Percentiles rank a stretch among this genome's conserved stretches.
Evolutionary conservation across 106 monocot genomes (phyloP).

Genomic region (Amphibolis antarctica): DNA sequence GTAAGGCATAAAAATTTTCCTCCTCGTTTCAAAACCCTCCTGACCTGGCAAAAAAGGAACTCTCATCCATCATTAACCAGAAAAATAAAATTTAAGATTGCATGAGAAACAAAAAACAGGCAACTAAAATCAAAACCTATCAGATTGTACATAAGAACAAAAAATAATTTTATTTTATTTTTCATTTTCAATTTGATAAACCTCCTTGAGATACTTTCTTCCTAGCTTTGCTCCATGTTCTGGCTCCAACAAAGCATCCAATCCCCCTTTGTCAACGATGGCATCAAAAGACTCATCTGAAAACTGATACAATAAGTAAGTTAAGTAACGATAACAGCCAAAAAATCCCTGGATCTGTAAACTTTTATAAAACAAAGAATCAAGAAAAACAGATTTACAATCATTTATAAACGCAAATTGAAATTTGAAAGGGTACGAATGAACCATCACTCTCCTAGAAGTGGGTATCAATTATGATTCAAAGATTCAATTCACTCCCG

Average conservation of each 20-base stretch:
- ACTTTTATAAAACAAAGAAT: no score
- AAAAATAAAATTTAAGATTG: background rate
- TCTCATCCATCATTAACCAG: background rate
- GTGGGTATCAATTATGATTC: no score
- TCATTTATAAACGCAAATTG: no score
- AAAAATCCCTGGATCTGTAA: no score
- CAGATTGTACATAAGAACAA: background rate
- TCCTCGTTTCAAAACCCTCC: conserved; percentile 63
- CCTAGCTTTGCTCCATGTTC: conserved; percentile 62
- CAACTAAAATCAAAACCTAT: no score
- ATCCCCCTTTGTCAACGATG: conserved; percentile 85
- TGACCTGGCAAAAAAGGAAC: conserved; percentile 36
- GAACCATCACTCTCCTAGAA: no score
- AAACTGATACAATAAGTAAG: conserved; percentile 35
- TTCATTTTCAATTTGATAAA: conserved; percentile 6
- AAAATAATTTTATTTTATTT: background rate
- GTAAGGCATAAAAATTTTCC: conserved; percentile 85
- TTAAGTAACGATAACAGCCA: background rate
- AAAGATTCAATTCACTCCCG: no score
- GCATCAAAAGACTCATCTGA: conserved; percentile 76
- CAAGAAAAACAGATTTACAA: no score
- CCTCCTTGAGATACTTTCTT: conserved; percentile 88
- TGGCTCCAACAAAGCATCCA: conserved; percentile 98
- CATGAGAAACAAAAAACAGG: background rate
- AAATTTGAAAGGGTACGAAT: no score